Base-by-base conservation (phyloP, 345 rosid species). In the Acer yangbiense region DNA sequence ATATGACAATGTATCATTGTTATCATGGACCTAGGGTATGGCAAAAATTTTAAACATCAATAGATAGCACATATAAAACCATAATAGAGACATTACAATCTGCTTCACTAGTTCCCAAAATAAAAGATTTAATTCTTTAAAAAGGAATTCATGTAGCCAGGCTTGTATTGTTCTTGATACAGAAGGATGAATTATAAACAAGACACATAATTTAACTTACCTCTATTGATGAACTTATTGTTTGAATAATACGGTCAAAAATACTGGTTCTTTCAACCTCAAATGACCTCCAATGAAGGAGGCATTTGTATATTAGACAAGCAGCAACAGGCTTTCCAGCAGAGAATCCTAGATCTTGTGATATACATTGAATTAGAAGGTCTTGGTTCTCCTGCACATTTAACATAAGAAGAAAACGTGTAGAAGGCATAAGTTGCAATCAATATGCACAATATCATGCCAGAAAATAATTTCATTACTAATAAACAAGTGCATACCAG, bases 201-300 rank as follows among this genome's bases (percentile, higher is more conserved):
- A 20, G 50, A 58, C 48, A 63, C 41, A 39, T 12, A 21, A 20
- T 54, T 75, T 29, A 21, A 9, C 72, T 55, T 87, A 94, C 99
- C 90, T 94, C 97, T 48, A 94, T 89, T 50, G 98, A 88, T 50
- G 93, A 71, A 23, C 92, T 91, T 74, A 96, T 90, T 82, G 95
- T 90, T 80, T 96, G 95, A 78, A 94, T 92, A 71, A 96, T 85
- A 48, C 98, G 94, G 75, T 94, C 94, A 83, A 94, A 94, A 71
- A 94, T 83, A 83, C 72, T 87, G 62, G 98, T 94, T 81, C 98
- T 85, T 82, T 94, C 95, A 72, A 88, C 98, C 85, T 93, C 98
- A 81, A 94, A 94, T 80, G 98, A 93, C 77, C 98, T 90, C 98
- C 98, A 94, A 74, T 91, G 97, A 69, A 91, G 89, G 69, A 94